phyloP scores from a whole-genome alignment of 1,284 basidiomycete genomes.

The Trametes polyzona region DNA sequence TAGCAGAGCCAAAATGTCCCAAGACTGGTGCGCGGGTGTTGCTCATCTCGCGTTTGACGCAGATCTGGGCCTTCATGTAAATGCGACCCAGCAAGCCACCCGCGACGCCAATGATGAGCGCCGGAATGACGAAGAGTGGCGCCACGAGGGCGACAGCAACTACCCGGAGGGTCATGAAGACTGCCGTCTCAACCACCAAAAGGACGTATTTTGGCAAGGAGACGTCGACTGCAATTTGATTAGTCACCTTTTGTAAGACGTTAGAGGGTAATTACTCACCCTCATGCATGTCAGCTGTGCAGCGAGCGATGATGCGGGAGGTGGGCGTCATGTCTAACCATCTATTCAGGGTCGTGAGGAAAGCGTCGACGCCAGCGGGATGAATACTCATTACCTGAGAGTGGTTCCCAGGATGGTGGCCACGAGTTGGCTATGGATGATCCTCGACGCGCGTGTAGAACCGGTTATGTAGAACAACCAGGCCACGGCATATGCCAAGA shows the following conservation, averaged over 20 bases:
- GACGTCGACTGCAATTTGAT: conserved; percentile 39
- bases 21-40: conserved; percentile 70
- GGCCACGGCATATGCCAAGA: conserved; percentile 31
- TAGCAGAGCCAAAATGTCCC: conserved; percentile 70
- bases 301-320: conserved; percentile 59
- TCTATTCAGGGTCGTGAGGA: conserved; percentile 19
- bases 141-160: conserved; percentile 47
- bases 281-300: conserved; percentile 59
- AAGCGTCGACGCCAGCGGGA: background rate
- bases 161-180: conserved; percentile 43
- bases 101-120: conserved; percentile 42
- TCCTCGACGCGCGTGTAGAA: conserved; percentile 52
- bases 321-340: conserved; percentile 63
- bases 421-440: conserved; percentile 59
- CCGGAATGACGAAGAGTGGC: conserved; percentile 44
- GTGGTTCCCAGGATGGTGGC: conserved; percentile 62
- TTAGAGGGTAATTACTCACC: conserved; percentile 36
- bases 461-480: conserved; percentile 43
- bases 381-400: conserved; percentile 42
- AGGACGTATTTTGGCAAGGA: conserved; percentile 34
- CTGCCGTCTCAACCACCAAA: conserved; percentile 29
- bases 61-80: conserved; percentile 73
- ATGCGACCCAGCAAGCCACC: conserved; percentile 50
- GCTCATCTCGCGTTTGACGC: conserved; percentile 77
- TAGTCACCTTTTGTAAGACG: too few species aligned